Evolutionary conservation across 2,329 filamentous ascomycete species (phyloP).

Genomic region (Trichoderma cornu-damae): DNA sequence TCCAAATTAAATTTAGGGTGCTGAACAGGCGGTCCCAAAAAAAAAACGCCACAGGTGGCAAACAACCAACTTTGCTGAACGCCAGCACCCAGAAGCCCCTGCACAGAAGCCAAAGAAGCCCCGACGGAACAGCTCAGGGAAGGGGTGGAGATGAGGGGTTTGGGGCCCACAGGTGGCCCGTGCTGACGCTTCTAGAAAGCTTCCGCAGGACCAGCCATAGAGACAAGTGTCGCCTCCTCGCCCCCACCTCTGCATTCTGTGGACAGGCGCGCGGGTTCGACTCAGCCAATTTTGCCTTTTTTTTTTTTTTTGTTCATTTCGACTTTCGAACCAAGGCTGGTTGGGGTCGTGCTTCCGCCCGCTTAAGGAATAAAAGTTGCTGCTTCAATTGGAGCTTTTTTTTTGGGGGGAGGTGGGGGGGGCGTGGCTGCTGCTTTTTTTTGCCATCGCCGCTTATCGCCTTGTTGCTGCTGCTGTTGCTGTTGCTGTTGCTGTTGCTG

Average conservation of each 20-base stretch:
- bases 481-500: background rate
- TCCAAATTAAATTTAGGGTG: no score
- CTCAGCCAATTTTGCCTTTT: background rate
- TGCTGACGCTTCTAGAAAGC: constrained; percentile 24
- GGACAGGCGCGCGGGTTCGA: no score
- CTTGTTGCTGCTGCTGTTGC: background rate
- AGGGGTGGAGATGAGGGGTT: constrained; percentile 7
- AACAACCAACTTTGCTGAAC: no score
- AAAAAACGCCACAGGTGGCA: no score
- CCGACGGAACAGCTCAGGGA: constrained; percentile 14
- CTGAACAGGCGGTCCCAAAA: no score
- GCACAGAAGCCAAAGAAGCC: constrained; percentile 10
- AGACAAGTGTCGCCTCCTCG: background rate
- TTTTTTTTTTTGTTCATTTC: background rate
- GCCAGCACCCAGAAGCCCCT: background rate
- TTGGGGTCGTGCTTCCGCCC: constrained; percentile 5
- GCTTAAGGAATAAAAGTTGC: background rate
- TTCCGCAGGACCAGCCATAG: constrained; percentile 11
- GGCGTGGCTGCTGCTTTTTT: background rate
- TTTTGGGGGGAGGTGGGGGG: no score
- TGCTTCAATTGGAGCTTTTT: background rate
- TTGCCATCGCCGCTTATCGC: background rate
- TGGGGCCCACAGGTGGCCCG: constrained; percentile 20
- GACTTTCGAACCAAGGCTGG: background rate
- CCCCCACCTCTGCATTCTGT: constrained; percentile 11